Percentiles rank a stretch among this genome's conserved stretches.
Conservation (phyloP, 202 grass and related monocot species). For the Zizania palustris region DNA sequence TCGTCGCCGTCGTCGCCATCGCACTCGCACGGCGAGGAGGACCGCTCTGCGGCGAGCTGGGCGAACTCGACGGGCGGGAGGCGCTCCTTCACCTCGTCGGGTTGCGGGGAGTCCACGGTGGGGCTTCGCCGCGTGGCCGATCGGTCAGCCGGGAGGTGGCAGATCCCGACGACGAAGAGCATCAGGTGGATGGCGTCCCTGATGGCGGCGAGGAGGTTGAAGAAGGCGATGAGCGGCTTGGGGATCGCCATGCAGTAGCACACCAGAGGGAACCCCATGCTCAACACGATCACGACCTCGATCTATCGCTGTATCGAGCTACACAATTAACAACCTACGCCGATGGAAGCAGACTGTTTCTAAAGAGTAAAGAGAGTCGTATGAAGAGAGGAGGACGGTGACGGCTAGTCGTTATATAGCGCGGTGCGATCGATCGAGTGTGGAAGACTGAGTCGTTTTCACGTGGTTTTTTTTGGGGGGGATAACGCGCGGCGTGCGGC, state of each 20-base stretch:
- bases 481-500: no score
- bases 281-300: no score
- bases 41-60: constrained; percentile 15
- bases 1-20: not conserved
- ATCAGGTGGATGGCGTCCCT: constrained; percentile 37
- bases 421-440: no score
- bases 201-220: constrained; percentile 41
- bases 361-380: no score
- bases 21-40: not conserved
- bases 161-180: constrained; percentile 48
- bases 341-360: no score
- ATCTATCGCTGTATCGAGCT: no score
- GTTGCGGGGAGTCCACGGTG: not conserved
- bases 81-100: constrained; percentile 51
- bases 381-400: not conserved
- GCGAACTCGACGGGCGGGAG: constrained; percentile 53
- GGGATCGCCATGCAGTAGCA: constrained; percentile 54
- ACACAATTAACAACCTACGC: not conserved
- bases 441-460: constrained; percentile 18
- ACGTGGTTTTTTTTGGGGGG: constrained; percentile 26
- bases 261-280: constrained; percentile 75
- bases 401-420: constrained; percentile 1
- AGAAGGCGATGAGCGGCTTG: constrained; percentile 55
- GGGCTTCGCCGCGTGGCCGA: not conserved
- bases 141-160: constrained; percentile 21